Conservation (phyloP, 179 eudicot species). For the Spergularia azorica region DNA sequence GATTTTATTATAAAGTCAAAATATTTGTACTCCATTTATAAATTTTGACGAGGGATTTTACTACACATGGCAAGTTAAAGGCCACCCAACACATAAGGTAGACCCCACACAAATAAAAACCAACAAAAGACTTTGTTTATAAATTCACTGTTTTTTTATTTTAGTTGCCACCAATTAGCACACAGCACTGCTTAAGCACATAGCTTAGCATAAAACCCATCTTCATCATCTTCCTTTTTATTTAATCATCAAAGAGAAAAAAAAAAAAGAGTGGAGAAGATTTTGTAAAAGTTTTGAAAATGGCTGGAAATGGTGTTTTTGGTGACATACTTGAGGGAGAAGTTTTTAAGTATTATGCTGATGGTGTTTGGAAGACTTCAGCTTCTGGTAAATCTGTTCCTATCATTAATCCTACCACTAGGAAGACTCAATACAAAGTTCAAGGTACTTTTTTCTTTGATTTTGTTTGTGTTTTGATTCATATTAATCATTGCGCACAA, state of each 20-base stretch:
- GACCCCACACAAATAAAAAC: slow-evolving; percentile 16
- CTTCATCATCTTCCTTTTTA: neutral
- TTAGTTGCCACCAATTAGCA: slow-evolving; percentile 15
- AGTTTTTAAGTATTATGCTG: slow-evolving; percentile 80
- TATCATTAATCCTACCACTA: slow-evolving; percentile 76
- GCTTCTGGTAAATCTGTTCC: slow-evolving; percentile 81
- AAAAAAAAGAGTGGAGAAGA: neutral
- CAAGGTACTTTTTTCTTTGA: slow-evolving; percentile 50
- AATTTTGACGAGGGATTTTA: neutral
- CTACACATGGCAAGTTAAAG: slow-evolving; percentile 26
- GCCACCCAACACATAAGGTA: slow-evolving; percentile 27
- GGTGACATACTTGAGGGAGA: slow-evolving; percentile 82
- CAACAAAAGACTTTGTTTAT: slow-evolving; percentile 1
- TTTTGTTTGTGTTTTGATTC: neutral
- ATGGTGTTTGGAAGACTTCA: slow-evolving; percentile 88
- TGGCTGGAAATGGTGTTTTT: slow-evolving; percentile 85
- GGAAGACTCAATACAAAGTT: slow-evolving; percentile 76
- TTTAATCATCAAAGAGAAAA: neutral
- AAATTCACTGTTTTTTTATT: neutral
- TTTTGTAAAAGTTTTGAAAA: slow-evolving; percentile 9
- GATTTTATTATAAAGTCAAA: neutral
- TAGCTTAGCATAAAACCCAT: neutral
- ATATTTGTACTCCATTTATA: too few species aligned
- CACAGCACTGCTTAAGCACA: slow-evolving; percentile 13
- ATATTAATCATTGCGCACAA: too few species aligned